These are phyloP conservation scores for Onygenales sp. DNA, from an alignment of 2,329 filamentous ascomycete genomes.

Conservation along the genomic window DNA sequence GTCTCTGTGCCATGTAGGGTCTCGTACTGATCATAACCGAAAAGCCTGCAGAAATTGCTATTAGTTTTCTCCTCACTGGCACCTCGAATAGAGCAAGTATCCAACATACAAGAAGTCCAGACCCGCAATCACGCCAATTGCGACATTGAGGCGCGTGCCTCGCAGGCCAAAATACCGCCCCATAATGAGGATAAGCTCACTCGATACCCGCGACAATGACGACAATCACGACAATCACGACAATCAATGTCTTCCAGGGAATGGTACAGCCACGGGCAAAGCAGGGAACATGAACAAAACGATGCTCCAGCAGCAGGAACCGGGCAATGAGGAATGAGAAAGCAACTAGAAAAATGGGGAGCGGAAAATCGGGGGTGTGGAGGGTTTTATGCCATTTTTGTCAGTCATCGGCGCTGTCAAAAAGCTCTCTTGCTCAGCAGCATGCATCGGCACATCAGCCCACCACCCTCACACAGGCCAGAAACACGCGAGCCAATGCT, in stretches of 20 bases:
- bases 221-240: not conserved
- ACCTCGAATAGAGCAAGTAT: too few species aligned
- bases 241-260: not conserved
- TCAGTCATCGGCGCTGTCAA: too few species aligned
- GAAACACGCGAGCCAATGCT: not conserved
- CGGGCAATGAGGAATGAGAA: too few species aligned
- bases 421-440: too few species aligned
- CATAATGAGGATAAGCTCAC: not conserved
- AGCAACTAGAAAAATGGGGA: too few species aligned
- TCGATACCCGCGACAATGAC: not conserved
- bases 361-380: too few species aligned
- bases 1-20: not conserved
- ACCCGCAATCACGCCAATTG: not conserved
- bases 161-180: not conserved
- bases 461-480: not conserved
- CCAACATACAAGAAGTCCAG: not conserved
- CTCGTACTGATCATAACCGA: conserved; percentile 54
- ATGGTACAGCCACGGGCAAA: not conserved
- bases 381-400: too few species aligned
- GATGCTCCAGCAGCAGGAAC: not conserved
- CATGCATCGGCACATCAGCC: too few species aligned
- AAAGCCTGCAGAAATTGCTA: conserved; percentile 26
- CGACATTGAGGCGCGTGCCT: conserved; percentile 2
- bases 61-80: not conserved
- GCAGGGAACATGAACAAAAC: not conserved